Percentiles rank a stretch among this genome's conserved stretches.
Conservation (phyloP, 768 basidiomycete species). For the Phaeolepiota aurea region DNA sequence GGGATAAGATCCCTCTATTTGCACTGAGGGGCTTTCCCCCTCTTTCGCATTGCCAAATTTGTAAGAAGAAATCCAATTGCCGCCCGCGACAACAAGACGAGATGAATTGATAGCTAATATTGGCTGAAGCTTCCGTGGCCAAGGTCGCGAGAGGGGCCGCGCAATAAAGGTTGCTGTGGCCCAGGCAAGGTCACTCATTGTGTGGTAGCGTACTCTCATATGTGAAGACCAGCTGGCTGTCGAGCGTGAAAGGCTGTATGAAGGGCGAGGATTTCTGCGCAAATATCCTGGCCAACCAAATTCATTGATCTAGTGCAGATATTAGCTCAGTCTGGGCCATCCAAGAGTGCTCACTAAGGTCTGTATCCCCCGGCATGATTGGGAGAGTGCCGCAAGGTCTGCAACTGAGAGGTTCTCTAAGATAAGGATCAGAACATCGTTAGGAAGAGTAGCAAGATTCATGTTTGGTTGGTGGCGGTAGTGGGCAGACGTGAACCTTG, state of each 20-base stretch:
- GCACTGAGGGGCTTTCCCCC: slow-evolving; percentile 31
- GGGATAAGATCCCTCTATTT: slow-evolving; percentile 35
- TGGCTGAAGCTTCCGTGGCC: slow-evolving; percentile 50
- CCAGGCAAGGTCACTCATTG: slow-evolving; percentile 50
- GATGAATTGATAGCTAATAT: slow-evolving; percentile 44
- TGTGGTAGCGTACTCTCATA: slow-evolving; percentile 39
- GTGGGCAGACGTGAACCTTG: neutral
- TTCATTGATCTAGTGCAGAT: slow-evolving; percentile 52
- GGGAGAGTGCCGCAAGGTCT: slow-evolving; percentile 34
- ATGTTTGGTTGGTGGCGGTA: slow-evolving; percentile 6
- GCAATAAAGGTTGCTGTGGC: slow-evolving; percentile 41
- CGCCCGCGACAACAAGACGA: slow-evolving; percentile 55
- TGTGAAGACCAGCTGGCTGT: slow-evolving; percentile 35
- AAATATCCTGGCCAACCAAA: slow-evolving; percentile 54
- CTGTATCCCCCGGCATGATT: slow-evolving; percentile 28
- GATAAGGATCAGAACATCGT: slow-evolving; percentile 49
- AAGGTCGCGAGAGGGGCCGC: slow-evolving; percentile 53
- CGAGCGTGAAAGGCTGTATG: slow-evolving; percentile 39
- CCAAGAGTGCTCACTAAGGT: slow-evolving; percentile 44
- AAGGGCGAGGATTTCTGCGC: slow-evolving; percentile 42
- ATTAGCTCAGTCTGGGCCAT: too few relatives aligned
- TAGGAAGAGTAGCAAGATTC: slow-evolving; percentile 32
- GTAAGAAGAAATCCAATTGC: slow-evolving; percentile 49
- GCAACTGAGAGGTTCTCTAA: slow-evolving; percentile 32
- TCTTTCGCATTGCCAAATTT: slow-evolving; percentile 26